phyloP scores from a whole-genome alignment of 2,329 filamentous ascomycete genomes.

The Colletotrichum sp. region DNA sequence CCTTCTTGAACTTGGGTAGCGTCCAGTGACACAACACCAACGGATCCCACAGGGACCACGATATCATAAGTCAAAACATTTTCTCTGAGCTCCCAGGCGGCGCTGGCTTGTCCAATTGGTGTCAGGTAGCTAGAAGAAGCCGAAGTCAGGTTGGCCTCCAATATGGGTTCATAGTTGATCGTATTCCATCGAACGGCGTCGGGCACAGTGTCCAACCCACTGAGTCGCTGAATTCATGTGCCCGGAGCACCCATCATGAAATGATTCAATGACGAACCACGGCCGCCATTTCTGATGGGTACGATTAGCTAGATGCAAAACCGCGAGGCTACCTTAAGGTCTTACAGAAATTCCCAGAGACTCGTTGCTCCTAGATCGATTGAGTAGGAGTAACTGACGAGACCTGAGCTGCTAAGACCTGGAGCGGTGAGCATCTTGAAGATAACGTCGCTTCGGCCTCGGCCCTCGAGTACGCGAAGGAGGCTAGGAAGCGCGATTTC shows the following conservation, averaged over 20 bases:
- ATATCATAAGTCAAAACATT: background rate
- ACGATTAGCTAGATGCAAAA: too few species aligned
- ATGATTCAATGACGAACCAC: constrained; percentile 14
- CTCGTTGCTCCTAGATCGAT: constrained; percentile 4
- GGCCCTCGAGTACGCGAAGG: background rate
- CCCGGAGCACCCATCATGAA: constrained; percentile 19
- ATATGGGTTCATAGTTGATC: constrained; percentile 1
- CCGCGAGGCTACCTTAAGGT: too few species aligned
- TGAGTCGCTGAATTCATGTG: constrained; percentile 6
- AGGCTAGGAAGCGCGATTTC: constrained; percentile 17
- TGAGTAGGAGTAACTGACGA: background rate
- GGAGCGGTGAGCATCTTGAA: constrained; percentile 4
- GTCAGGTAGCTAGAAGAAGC: background rate
- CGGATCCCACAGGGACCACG: background rate
- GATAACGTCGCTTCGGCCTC: background rate
- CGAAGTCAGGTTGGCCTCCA: constrained; percentile 10
- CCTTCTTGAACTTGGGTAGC: background rate
- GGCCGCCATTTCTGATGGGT: background rate
- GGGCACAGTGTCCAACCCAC: background rate
- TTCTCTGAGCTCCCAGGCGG: accelerated
- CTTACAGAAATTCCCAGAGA: background rate
- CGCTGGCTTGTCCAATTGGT: background rate
- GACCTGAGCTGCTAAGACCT: background rate
- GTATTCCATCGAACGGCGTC: background rate
- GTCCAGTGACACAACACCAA: background rate